These are phyloP conservation scores for Lentithecium fluviatile DNA, from an alignment of 495 filamentous ascomycete species.

Conservation along the genomic window DNA sequence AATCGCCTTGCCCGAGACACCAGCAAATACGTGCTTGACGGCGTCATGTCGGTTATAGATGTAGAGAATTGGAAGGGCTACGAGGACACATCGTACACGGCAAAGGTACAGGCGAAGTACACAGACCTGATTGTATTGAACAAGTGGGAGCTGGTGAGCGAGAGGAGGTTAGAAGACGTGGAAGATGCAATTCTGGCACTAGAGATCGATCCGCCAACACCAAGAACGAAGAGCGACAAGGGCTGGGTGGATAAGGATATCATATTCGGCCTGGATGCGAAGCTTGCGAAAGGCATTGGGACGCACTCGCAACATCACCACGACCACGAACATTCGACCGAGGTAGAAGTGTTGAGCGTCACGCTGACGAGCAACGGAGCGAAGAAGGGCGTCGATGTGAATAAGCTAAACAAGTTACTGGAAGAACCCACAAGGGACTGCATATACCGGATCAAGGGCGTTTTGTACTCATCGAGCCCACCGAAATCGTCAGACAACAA, in stretches of 20 bases:
- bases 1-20: slow-evolving; percentile 71
- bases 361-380: slow-evolving; percentile 52
- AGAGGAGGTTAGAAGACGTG: slow-evolving; percentile 74
- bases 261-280: slow-evolving; percentile 83
- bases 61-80: slow-evolving; percentile 98
- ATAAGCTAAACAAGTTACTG: slow-evolving; percentile 65
- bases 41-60: slow-evolving; percentile 89
- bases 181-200: slow-evolving; percentile 83
- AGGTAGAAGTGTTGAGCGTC: slow-evolving; percentile 87
- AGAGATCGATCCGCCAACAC: slow-evolving; percentile 66
- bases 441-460: slow-evolving; percentile 92
- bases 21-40: slow-evolving; percentile 71
- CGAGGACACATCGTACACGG: slow-evolving; percentile 71
- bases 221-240: slow-evolving; percentile 75
- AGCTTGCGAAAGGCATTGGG: slow-evolving; percentile 61
- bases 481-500: slow-evolving; percentile 64
- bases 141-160: slow-evolving; percentile 81
- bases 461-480: slow-evolving; percentile 59
- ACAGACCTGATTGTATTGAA: slow-evolving; percentile 94
- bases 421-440: slow-evolving; percentile 78
- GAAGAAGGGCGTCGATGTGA: slow-evolving; percentile 56
- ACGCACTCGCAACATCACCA: slow-evolving; percentile 45
- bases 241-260: slow-evolving; percentile 74
- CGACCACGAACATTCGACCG: slow-evolving; percentile 62
- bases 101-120: slow-evolving; percentile 58